These are phyloP conservation scores for Panaeolus cyanescens DNA, from an alignment of 768 basidiomycete species.

Conservation along the genomic window DNA sequence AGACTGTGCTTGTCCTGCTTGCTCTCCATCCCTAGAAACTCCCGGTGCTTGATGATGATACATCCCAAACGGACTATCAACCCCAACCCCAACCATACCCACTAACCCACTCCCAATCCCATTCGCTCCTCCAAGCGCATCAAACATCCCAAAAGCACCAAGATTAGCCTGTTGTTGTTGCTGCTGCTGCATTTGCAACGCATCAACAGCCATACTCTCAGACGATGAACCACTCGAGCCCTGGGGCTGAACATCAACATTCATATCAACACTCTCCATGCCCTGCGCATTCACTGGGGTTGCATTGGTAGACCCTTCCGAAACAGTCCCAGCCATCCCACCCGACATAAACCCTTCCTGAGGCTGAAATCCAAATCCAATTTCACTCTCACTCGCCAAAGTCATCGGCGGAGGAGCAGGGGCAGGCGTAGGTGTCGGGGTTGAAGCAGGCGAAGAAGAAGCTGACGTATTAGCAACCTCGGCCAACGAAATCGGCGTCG, in stretches of 20 bases:
- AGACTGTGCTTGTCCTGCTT: background rate
- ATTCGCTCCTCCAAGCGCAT: background rate
- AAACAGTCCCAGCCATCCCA: background rate
- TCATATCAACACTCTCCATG: background rate
- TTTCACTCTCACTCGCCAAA: slow-evolving; percentile 19
- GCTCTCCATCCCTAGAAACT: slow-evolving; percentile 4
- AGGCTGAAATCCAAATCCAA: slow-evolving; percentile 21
- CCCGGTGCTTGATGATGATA: background rate
- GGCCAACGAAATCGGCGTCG: too few species aligned
- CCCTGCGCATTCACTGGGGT: background rate
- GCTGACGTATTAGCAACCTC: too few species aligned
- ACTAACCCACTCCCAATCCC: background rate
- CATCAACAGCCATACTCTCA: background rate
- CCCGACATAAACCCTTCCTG: slow-evolving; percentile 12
- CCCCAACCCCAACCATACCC: slow-evolving; percentile 1
- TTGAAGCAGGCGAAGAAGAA: background rate
- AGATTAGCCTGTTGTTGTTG: background rate
- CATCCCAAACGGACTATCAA: background rate
- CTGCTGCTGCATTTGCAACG: background rate
- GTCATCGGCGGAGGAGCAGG: background rate
- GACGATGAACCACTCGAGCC: background rate
- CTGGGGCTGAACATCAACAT: background rate
- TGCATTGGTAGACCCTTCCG: background rate
- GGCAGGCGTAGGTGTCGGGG: background rate
- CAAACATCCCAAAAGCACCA: background rate